Base-by-base conservation (phyloP, 352 stramenopile genomes). In the Globisporangium rhizosaccharum region DNA sequence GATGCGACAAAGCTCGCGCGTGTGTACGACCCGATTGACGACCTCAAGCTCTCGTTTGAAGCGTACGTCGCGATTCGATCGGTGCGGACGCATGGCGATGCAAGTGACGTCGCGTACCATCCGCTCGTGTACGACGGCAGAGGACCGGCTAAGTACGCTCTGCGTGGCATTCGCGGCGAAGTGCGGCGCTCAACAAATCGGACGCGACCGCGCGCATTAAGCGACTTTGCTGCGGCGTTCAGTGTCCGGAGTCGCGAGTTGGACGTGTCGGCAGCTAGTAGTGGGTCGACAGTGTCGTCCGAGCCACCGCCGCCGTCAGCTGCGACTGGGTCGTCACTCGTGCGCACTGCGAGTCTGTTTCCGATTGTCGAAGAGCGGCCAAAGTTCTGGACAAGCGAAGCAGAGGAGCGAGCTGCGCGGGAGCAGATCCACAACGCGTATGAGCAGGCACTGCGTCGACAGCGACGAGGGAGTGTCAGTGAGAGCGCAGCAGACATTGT, bases 11-110 rank as follows among this genome's bases (percentile, higher is more conserved):
- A 80, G 26, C 70, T 90, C 46, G 84, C 84, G 39, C 76, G 76
- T 26, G 75, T 91, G 10, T 91, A 90, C 57, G 75, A 90, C 54
- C 67, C 71, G 1, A 56, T 68, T 20, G 63, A 79, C 51, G 56
- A 85, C 53, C 70, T 93, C 42, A 93, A 93, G 62, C 62, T 93
- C 11, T 90, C 75, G 20, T 90, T 90, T 51, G 84, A 91, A 37
- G 81, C 75, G 1, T 62, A 82, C 25, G 33, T 85, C 42, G 79
- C 84, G 20, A 69, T 88, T 14, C 75, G 81, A 20, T 70, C 76
- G 45, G 33, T 86, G 7, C 74, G 64, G 2, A 46, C 56, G 10
- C 53, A 70, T 46, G 57, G 54, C 20, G 39, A 50, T 10, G 59
- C 51, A 41, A 55, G 57, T n/a, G 72, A 68, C 41, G 62, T 88